These are phyloP conservation scores for Catharanthus roseus DNA, from an alignment of 257 asterid genomes.

Conservation along the genomic window DNA sequence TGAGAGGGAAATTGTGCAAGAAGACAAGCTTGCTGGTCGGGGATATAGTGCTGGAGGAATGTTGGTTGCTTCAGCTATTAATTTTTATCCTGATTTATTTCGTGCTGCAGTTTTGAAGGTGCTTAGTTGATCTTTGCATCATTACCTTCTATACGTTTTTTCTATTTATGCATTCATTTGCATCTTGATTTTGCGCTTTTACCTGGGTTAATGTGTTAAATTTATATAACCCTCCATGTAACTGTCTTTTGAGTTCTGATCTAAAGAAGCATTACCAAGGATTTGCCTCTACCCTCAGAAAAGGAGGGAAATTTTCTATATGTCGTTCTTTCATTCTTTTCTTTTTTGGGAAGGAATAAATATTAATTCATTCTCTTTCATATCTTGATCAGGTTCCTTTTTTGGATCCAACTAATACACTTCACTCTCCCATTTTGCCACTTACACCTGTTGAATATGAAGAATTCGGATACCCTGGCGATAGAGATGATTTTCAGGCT, in stretches of 20 bases:
- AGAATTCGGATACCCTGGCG: conserved; percentile 96
- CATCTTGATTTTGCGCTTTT: background rate
- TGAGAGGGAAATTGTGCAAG: conserved; percentile 63
- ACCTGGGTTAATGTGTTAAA: background rate
- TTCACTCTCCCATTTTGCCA: conserved; percentile 69
- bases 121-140: background rate
- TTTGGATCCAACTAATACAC: conserved; percentile 85
- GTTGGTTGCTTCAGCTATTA: conserved; percentile 88
- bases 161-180: conserved; percentile 1
- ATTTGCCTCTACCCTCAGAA: background rate
- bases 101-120: conserved; percentile 94
- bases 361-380: conserved; percentile 1
- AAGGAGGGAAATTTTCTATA: too few relatives aligned
- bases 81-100: conserved; percentile 65
- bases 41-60: conserved; percentile 98
- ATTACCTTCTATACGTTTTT: background rate
- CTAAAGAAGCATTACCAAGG: background rate
- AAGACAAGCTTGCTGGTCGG: conserved; percentile 85
- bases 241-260: background rate
- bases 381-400: conserved; percentile 59
- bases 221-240: background rate
- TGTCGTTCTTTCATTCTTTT: background rate
- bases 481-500: conserved; percentile 70
- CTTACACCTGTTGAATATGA: conserved; percentile 74
- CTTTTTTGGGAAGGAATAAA: background rate